A percentile compares a stretch with the other conserved stretches of the same genome.
phyloP scores from a whole-genome alignment of 176 grass and related monocot species.

The Tillandsia fasciculata region DNA sequence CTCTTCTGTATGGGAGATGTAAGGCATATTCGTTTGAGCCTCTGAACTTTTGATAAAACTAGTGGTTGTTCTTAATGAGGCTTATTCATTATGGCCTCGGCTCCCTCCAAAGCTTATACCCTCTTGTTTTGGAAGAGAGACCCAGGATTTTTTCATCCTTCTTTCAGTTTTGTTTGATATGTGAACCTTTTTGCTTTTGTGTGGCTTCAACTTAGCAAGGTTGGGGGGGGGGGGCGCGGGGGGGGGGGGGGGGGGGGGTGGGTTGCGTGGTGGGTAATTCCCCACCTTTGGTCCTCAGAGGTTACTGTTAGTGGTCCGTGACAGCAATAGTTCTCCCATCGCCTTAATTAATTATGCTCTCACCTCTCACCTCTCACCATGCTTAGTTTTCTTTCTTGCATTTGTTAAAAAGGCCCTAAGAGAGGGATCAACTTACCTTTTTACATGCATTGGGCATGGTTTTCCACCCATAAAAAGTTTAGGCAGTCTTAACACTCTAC shows the following conservation, averaged over 20 bases:
- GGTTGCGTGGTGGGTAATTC: too few relatives aligned
- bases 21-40: too few relatives aligned
- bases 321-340: background rate
- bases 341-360: background rate
- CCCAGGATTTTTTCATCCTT: background rate
- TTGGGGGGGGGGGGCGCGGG: too few relatives aligned
- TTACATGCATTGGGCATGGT: background rate
- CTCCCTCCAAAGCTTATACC: background rate
- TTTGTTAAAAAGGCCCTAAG: background rate
- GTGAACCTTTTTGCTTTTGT: background rate
- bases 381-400: background rate
- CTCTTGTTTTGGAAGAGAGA: background rate
- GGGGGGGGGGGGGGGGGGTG: too few relatives aligned
- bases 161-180: background rate
- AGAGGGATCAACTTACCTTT: background rate
- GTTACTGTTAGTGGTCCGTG: slow-evolving; percentile 4
- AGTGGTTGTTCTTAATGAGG: background rate
- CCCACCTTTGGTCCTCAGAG: background rate
- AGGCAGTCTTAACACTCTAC: too few relatives aligned
- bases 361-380: background rate
- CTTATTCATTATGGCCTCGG: too few relatives aligned
- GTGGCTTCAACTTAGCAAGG: background rate
- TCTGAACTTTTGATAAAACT: background rate
- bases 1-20: too few relatives aligned
- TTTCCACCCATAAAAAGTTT: background rate